A percentile compares a stretch with the other conserved stretches of the same genome.
phyloP scores from a whole-genome alignment of 2,329 filamentous ascomycete species.

The Amauroascus verrucosus region DNA sequence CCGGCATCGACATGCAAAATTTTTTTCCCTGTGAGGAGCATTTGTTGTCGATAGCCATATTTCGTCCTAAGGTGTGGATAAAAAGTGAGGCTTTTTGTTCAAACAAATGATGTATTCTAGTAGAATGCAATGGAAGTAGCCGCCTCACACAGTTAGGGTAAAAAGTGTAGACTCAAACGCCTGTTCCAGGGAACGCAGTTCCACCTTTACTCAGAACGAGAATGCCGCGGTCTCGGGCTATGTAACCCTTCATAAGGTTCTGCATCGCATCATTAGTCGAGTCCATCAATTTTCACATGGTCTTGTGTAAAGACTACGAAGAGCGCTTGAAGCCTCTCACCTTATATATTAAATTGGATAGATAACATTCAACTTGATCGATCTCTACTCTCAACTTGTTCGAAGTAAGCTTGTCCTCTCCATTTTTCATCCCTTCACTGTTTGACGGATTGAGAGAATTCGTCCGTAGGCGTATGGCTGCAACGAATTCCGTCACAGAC shows the following conservation, averaged over 20 bases:
- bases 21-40: too few species aligned
- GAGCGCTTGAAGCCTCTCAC: slow-evolving; percentile 43
- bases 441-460: slow-evolving; percentile 24
- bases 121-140: slow-evolving; percentile 16
- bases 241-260: slow-evolving; percentile 97
- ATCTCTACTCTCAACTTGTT: slow-evolving; percentile 56
- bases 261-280: slow-evolving; percentile 32
- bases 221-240: slow-evolving; percentile 77
- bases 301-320: background rate
- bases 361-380: slow-evolving; percentile 89
- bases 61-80: too few species aligned
- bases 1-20: too few species aligned
- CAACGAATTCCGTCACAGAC: slow-evolving; percentile 71
- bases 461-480: slow-evolving; percentile 67
- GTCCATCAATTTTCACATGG: background rate
- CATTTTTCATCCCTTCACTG: background rate
- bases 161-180: slow-evolving; percentile 37
- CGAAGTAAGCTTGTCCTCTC: slow-evolving; percentile 21
- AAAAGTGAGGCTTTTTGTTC: too few species aligned
- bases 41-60: background rate
- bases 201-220: slow-evolving; percentile 88
- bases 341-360: slow-evolving; percentile 98
- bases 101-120: slow-evolving; percentile 40
- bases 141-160: background rate
- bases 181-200: slow-evolving; percentile 79